phyloP scores from a whole-genome alignment of 192 early-diverging fungal species.

The Rhizoclosmatium globosum region DNA sequence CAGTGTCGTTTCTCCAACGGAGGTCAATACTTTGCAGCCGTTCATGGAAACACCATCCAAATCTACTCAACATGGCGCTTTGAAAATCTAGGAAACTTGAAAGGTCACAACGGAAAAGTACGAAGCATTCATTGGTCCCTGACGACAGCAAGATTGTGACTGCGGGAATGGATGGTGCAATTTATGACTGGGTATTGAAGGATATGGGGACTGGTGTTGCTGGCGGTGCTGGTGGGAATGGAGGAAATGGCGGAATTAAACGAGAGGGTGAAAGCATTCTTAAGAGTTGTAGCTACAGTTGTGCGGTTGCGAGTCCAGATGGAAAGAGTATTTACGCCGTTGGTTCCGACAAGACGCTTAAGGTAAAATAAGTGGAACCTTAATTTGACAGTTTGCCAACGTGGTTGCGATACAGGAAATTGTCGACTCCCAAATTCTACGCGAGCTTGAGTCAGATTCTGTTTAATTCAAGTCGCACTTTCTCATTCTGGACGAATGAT shows the following conservation, averaged over 20 bases:
- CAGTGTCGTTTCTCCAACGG: slow-evolving; percentile 68
- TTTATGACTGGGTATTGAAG: slow-evolving; percentile 65
- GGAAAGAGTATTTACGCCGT: slow-evolving; percentile 63
- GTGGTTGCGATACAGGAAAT: slow-evolving; percentile 56
- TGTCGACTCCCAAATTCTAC: slow-evolving; percentile 62
- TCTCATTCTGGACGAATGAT: slow-evolving; percentile 71
- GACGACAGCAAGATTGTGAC: slow-evolving; percentile 66
- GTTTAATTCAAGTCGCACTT: slow-evolving; percentile 64
- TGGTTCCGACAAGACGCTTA: slow-evolving; percentile 66
- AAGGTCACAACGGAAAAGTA: slow-evolving; percentile 72
- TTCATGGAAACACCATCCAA: slow-evolving; percentile 67
- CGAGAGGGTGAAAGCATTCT: slow-evolving; percentile 66
- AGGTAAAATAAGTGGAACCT: slow-evolving; percentile 35
- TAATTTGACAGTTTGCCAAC: too few relatives aligned
- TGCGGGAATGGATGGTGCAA: slow-evolving; percentile 67
- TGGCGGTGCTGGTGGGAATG: slow-evolving; percentile 18
- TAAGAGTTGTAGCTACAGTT: slow-evolving; percentile 66
- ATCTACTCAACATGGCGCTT: slow-evolving; percentile 71
- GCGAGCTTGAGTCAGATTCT: slow-evolving; percentile 60
- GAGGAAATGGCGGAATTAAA: slow-evolving; percentile 51
- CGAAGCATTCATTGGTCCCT: slow-evolving; percentile 60
- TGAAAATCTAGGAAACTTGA: slow-evolving; percentile 64
- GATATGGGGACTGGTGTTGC: slow-evolving; percentile 49
- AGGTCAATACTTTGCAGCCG: slow-evolving; percentile 69
- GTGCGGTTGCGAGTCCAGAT: slow-evolving; percentile 59